Evolutionary conservation across 2,329 filamentous ascomycete species (phyloP), one percentile per base, ranked within the genome.

Genomic region (Aspergillus pseudotamarii): DNA sequence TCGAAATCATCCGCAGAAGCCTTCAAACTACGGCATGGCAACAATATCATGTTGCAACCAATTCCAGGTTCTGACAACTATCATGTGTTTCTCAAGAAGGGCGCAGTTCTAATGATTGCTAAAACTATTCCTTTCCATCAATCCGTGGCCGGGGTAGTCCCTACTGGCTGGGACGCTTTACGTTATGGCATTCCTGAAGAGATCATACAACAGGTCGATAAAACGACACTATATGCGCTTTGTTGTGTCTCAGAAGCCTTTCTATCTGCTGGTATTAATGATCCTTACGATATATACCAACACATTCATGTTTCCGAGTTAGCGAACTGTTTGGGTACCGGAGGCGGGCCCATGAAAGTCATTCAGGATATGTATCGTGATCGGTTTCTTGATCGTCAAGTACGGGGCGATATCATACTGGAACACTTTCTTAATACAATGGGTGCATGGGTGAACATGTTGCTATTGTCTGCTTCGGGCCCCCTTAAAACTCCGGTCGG

Each of bases 341-440:
- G 94, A 83, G 96, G 97, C 84, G 94, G 94, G 85, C 94, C 94
- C 80, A 89, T 92, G 66, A 88, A 87, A 71, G 93, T 94, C 72
- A 87, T 98, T 66, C 90, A 92, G 72, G 93, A 92, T 71, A 97
- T 98, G 93, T 96, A 97, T 85, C 94, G 93, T 79, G 94, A 97
- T 79, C 91, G 94, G 61, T 97, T 89, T 87, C 86, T 97, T 68
- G 94, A 98, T 82, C 66, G 66, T 11, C 63, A 61, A 38, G 41
- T 68, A 16, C 59, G 63, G 46, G 64, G 76, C 80, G 94, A 98
- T 75, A 96, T 98, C 76, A 87, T 98, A 3, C 94, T 98, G 76
- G 94, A 98, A 81, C 97, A 95, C 19, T 98, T 98, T 84, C 96
- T 98, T 86, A 98, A 98, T 85, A 98, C 94, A 60, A 97, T 97